Evolutionary conservation across 257 asterid species (phyloP).

Genomic region (Dorcoceras hygrometricum): DNA sequence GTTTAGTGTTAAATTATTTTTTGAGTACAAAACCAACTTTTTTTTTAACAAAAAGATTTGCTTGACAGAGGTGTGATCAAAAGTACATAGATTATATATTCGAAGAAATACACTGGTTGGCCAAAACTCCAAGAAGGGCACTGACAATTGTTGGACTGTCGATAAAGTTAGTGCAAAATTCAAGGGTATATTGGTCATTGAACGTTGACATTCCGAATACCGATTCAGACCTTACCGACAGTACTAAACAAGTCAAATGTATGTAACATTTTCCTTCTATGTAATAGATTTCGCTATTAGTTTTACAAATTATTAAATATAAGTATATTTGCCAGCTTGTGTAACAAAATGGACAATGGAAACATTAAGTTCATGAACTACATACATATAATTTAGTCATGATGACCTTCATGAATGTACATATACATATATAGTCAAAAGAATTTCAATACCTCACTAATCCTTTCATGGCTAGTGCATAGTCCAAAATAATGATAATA

Average conservation of each 20-base stretch:
- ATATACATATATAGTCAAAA: too few species aligned
- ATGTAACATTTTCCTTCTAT: slow-evolving; percentile 6
- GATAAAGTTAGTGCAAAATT: background rate
- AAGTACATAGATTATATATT: slow-evolving; percentile 25
- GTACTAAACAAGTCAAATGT: slow-evolving; percentile 40
- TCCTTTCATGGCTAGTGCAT: too few species aligned
- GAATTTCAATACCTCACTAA: too few species aligned
- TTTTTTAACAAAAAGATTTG: slow-evolving; percentile 29
- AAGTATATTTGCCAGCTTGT: background rate
- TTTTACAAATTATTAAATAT: slow-evolving; percentile 5
- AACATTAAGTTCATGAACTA: too few species aligned
- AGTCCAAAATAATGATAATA: too few species aligned
- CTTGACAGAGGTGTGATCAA: slow-evolving; percentile 53
- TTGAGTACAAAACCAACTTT: slow-evolving; percentile 27
- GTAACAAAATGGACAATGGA: too few species aligned
- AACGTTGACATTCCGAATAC: slow-evolving; percentile 49
- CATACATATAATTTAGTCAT: too few species aligned
- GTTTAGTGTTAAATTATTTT: slow-evolving; percentile 28
- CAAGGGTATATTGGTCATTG: slow-evolving; percentile 42
- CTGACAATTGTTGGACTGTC: slow-evolving; percentile 22
- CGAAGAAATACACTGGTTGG: slow-evolving; percentile 29
- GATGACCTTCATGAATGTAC: too few species aligned
- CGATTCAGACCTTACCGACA: slow-evolving; percentile 63
- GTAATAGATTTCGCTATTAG: slow-evolving; percentile 32
- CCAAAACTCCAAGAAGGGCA: slow-evolving; percentile 27